These are phyloP conservation scores for Thinopyrum elongatum DNA, from an alignment of 176 grass and related monocot species.

Conservation along the genomic window DNA sequence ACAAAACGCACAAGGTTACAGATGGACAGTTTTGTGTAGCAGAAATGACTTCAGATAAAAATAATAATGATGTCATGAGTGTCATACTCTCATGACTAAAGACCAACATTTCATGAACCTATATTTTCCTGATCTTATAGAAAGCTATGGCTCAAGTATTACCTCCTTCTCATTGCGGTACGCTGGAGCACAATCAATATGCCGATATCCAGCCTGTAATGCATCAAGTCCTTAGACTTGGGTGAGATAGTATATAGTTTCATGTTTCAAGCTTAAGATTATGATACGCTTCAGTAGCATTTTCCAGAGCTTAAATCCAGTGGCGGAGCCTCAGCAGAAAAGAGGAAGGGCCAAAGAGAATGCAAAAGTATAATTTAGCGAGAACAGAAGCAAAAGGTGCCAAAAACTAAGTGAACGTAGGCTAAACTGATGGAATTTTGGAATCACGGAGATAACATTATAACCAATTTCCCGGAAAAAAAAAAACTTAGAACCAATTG, in stretches of 20 bases:
- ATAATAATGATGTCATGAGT: background rate
- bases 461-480: background rate
- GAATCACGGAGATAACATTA: background rate
- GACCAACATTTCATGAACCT: background rate
- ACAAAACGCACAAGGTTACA: background rate
- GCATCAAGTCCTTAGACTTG: background rate
- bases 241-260: background rate
- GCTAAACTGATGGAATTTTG: background rate
- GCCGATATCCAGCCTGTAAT: slow-evolving; percentile 68
- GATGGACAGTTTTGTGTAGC: background rate
- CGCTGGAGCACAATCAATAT: slow-evolving; percentile 65
- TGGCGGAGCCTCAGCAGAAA: background rate
- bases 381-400: background rate
- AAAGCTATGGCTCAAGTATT: slow-evolving; percentile 8
- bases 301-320: background rate
- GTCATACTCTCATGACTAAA: background rate
- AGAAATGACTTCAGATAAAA: background rate
- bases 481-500: background rate
- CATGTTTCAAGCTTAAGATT: background rate
- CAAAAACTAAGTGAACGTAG: background rate
- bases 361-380: background rate
- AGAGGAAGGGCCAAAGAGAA: background rate
- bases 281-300: background rate
- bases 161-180: slow-evolving; percentile 73
- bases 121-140: background rate